These are phyloP conservation scores for Leccinum holopus DNA, from an alignment of 1,284 basidiomycete genomes.

Conservation along the genomic window DNA sequence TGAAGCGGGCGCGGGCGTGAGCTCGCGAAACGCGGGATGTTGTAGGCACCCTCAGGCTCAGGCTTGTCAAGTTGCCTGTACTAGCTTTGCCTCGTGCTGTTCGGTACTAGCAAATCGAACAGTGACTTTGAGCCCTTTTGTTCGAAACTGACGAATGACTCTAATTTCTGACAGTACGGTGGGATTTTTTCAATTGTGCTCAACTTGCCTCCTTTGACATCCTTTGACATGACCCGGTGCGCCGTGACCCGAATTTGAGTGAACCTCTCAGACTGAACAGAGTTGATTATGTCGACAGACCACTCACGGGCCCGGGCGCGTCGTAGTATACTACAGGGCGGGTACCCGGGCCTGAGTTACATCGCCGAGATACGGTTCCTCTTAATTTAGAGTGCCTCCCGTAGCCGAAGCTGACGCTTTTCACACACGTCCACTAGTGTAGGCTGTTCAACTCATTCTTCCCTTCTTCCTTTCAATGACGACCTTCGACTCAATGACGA, in stretches of 20 bases:
- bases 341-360: too few species aligned
- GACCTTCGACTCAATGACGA: conserved; percentile 15
- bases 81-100: background rate
- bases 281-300: too few species aligned
- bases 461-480: conserved; percentile 1
- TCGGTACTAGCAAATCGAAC: background rate
- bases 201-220: background rate
- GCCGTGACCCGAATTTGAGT: too few species aligned
- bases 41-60: background rate
- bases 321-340: too few species aligned
- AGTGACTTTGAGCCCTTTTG: background rate
- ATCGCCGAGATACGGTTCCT: too few species aligned
- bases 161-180: background rate
- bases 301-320: too few species aligned
- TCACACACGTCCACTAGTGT: background rate
- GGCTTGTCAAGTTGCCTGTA: background rate
- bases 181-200: background rate
- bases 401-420: background rate
- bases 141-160: background rate
- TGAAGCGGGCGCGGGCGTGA: conserved; percentile 37
- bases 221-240: background rate
- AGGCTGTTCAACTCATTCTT: background rate
- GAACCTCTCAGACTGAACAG: too few species aligned
- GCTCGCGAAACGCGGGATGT: background rate
- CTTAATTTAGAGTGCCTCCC: too few species aligned